Evolutionary conservation across 768 basidiomycete species (phyloP), one percentile per base, ranked within the genome.

Genomic region (Cantharellus cinnabarinus): DNA sequence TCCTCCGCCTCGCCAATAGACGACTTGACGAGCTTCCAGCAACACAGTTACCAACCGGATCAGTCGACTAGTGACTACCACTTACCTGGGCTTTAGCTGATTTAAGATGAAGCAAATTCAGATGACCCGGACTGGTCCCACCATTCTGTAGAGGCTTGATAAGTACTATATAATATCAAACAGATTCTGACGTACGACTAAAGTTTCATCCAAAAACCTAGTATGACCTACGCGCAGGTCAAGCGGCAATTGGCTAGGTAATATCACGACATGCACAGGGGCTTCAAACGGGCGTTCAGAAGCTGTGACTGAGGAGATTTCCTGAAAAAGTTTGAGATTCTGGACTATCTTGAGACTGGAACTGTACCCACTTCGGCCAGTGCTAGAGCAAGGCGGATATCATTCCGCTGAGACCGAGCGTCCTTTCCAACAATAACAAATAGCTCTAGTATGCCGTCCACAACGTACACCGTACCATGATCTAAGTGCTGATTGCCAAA

Each of bases 391-490:
- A 85, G 70, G 51, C 71, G 74, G 58, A 89, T 87, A 54, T 80
- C 76, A 54, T 68, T 67, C 58, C 80, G 75, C 41, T 76, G 71
- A 39, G 75, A 75, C 57, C 85, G 76, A n/a, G 83, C 85, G 29
- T 77, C 72, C 54, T 70, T 71, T 7, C 83, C 83, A 10, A 90
- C 79, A 38, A 89, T 59, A 15, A 89, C 76, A 64, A 85, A 89
- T 51, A 83, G 71, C 69, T 90, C 88, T 79, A 85, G 86, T 20
- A 80, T 70, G 65, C 83, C 88, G 66, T 89, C 82, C 42, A 86
- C 66, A 54, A 89, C 70, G 64, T 80, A 81, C 4, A 88, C 77
- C 14, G 74, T 76, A 15, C 40, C 67, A 56, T 74, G 42, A 4
- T 20, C 35, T n/a, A 65, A 41, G 51, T 65, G 60, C 62, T 74